Evolutionary conservation across 2,329 filamentous ascomycete species (phyloP).

Genomic region (Epichloe glyceriae): DNA sequence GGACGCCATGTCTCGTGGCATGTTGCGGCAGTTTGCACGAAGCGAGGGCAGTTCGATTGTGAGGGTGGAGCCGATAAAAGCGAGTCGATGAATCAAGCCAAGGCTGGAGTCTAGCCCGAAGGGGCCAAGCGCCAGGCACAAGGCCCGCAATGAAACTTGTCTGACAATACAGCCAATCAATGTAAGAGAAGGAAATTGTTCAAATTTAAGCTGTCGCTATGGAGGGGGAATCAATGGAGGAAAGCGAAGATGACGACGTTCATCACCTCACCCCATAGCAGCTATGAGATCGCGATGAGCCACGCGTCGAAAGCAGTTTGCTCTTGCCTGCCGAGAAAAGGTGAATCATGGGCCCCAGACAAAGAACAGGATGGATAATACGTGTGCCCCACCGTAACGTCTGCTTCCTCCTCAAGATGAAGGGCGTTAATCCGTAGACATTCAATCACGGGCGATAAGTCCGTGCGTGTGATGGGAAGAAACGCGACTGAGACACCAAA

Average conservation of each 20-base stretch:
- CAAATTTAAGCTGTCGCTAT: conserved; percentile 14
- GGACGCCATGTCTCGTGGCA: background rate
- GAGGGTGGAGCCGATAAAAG: background rate
- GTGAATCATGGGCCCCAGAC: too few species aligned
- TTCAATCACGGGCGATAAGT: background rate
- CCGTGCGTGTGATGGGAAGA: background rate
- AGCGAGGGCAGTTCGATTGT: background rate
- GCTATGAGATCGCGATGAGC: too few species aligned
- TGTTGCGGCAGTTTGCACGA: background rate
- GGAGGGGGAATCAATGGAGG: too few species aligned
- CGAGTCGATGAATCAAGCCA: background rate
- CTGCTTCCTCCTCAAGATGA: background rate
- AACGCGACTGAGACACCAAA: background rate
- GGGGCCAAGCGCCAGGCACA: conserved; percentile 10
- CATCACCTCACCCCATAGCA: too few species aligned
- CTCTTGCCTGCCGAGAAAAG: too few species aligned
- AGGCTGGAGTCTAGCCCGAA: background rate
- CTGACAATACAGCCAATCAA: conserved; percentile 5
- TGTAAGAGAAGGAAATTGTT: conserved; percentile 14
- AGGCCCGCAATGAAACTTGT: background rate
- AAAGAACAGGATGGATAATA: too few species aligned
- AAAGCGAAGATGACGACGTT: too few species aligned
- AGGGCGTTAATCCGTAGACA: background rate
- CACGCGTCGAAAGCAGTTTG: too few species aligned
- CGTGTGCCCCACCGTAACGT: too few species aligned